Conservation (phyloP, 1,139 yeast species). For the Pneumocystis oryctolagi region DNA sequence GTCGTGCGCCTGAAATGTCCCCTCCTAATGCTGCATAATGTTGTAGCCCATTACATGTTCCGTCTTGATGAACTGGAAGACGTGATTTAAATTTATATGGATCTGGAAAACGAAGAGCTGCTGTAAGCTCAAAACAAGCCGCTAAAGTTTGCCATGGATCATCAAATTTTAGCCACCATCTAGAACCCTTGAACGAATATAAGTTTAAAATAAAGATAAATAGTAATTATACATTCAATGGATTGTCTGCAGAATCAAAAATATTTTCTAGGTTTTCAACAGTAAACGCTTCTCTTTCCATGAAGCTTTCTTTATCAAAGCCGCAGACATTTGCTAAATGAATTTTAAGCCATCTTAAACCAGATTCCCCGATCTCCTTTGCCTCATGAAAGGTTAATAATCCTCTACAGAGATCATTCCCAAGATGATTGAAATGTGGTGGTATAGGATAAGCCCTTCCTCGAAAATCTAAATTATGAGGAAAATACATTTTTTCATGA, state of each 20-base stretch:
- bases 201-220: not conserved
- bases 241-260: constrained; percentile 54
- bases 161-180: constrained; percentile 80
- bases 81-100: constrained; percentile 66
- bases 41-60: constrained; percentile 93
- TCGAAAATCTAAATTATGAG: constrained; percentile 86
- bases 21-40: constrained; percentile 98
- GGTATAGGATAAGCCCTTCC: constrained; percentile 94
- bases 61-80: constrained; percentile 92
- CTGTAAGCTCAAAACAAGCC: constrained; percentile 63
- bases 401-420: constrained; percentile 82
- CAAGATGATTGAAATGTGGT: constrained; percentile 67
- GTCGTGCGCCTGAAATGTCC: constrained; percentile 83
- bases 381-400: constrained; percentile 82
- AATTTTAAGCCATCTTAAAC: constrained; percentile 76
- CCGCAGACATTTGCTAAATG: constrained; percentile 85
- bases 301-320: constrained; percentile 64
- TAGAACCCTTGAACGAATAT: constrained; percentile 23
- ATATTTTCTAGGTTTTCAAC: constrained; percentile 52
- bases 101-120: constrained; percentile 54
- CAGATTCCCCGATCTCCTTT: constrained; percentile 54
- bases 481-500: constrained; percentile 73
- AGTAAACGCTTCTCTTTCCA: constrained; percentile 59
- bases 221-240: constrained; percentile 27
- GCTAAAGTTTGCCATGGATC: constrained; percentile 94